phyloP scores from a whole-genome alignment of 1,284 basidiomycete genomes.

The Ceratobasidium sp. region DNA sequence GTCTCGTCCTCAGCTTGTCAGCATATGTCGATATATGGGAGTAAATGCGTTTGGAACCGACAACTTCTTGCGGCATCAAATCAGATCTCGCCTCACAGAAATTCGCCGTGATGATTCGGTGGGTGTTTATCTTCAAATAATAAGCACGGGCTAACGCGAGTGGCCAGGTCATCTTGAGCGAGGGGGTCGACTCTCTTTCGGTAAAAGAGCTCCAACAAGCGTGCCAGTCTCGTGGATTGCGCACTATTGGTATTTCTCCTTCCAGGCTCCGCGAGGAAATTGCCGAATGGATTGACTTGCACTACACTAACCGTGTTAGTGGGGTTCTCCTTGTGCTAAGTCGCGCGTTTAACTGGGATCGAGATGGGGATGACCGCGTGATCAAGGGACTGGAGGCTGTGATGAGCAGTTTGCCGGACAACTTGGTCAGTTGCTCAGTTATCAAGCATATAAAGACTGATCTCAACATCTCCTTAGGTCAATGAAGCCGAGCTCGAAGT shows the following conservation, averaged over 20 bases:
- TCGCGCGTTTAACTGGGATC: conserved; percentile 94
- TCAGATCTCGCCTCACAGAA: conserved; percentile 83
- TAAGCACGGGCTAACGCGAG: not conserved
- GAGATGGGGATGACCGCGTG: conserved; percentile 79
- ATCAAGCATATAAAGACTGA: conserved; percentile 25
- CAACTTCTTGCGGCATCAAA: conserved; percentile 95
- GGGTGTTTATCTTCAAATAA: conserved; percentile 43
- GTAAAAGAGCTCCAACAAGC: conserved; percentile 90
- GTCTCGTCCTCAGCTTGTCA: conserved; percentile 94
- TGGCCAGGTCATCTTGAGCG: conserved; percentile 77
- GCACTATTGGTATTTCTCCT: conserved; percentile 84
- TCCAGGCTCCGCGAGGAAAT: conserved; percentile 88
- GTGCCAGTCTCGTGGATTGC: conserved; percentile 93
- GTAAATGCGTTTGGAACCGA: conserved; percentile 99
- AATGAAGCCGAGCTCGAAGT: conserved; percentile 98
- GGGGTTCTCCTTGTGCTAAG: conserved; percentile 93
- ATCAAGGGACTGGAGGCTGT: conserved; percentile 89
- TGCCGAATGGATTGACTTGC: conserved; percentile 91
- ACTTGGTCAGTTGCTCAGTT: conserved; percentile 67
- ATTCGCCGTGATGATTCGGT: conserved; percentile 88
- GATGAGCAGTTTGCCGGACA: conserved; percentile 92
- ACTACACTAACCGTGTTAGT: conserved; percentile 78
- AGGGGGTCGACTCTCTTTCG: conserved; percentile 92
- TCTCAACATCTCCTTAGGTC: conserved; percentile 59
- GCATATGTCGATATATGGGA: conserved; percentile 97